phyloP scores from a whole-genome alignment of 352 stramenopile species.

The Pythium brassicae region DNA sequence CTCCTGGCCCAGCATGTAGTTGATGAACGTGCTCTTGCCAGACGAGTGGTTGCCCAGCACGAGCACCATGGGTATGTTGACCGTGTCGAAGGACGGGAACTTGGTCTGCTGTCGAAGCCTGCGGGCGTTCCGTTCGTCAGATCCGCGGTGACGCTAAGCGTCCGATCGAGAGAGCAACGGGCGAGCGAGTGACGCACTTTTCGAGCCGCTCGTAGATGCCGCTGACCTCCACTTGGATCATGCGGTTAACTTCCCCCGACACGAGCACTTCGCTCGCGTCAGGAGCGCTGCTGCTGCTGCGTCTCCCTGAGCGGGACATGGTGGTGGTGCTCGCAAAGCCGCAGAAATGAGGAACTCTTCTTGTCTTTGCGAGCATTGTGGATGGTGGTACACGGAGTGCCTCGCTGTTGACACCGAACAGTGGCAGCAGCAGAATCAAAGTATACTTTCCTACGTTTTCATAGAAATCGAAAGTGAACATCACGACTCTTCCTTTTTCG shows the following conservation, averaged over 20 bases:
- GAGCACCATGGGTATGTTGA: slow-evolving; percentile 81
- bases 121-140: not conserved
- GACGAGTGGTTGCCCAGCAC: slow-evolving; percentile 85
- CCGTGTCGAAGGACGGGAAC: slow-evolving; percentile 75
- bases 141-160: not conserved
- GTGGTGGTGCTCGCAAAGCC: not conserved
- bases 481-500: no score
- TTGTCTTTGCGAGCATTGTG: not conserved
- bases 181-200: slow-evolving; percentile 11
- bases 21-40: slow-evolving; percentile 87
- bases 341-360: not conserved
- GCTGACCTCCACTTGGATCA: slow-evolving; percentile 77
- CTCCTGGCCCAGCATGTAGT: slow-evolving; percentile 79
- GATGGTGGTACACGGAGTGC: not conserved
- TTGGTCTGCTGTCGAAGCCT: slow-evolving; percentile 60
- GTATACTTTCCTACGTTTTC: no score
- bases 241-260: slow-evolving; percentile 77
- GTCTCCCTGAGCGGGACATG: slow-evolving; percentile 4
- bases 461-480: no score
- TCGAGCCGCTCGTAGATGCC: slow-evolving; percentile 71
- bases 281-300: not conserved
- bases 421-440: not conserved
- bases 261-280: slow-evolving; percentile 28
- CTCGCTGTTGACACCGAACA: not conserved
- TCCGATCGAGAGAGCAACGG: not conserved